A percentile compares a stretch with the other conserved stretches of the same genome.
Evolutionary conservation across 306 rosid species (phyloP).

Genomic region (Cicer judaicum): DNA sequence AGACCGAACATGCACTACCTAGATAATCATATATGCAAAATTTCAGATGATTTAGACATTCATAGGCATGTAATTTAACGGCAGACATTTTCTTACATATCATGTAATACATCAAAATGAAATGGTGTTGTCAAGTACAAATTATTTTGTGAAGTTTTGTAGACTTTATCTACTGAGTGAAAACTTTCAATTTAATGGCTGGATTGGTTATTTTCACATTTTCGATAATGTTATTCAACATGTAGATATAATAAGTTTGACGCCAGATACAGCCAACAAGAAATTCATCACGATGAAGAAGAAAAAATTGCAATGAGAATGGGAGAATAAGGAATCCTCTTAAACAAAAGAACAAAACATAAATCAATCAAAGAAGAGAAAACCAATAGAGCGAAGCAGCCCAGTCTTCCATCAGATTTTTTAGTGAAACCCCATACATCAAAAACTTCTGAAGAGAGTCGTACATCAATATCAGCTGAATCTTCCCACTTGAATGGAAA

Average conservation of each 20-base stretch:
- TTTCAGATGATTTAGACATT: neutral
- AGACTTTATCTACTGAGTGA: neutral
- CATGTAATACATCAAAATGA: constrained; percentile 15
- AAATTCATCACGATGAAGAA: constrained; percentile 30
- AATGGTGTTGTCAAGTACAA: neutral
- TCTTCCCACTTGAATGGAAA: constrained; percentile 17
- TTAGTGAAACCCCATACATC: constrained; percentile 12
- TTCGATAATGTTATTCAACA: neutral
- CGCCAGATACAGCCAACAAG: neutral
- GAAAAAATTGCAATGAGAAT: constrained; percentile 5
- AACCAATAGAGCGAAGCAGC: constrained; percentile 14
- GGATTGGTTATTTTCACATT: constrained; percentile 15
- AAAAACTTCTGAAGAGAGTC: constrained; percentile 9
- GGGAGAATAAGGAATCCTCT: constrained; percentile 16
- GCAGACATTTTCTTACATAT: neutral
- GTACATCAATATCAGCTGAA: constrained; percentile 26
- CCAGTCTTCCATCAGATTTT: neutral
- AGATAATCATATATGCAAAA: neutral
- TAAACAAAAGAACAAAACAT: constrained; percentile 14
- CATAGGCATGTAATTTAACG: neutral
- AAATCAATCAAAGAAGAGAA: constrained; percentile 23
- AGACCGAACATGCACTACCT: neutral
- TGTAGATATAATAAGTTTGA: neutral
- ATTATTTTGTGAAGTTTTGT: neutral
- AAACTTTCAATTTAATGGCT: neutral